phyloP scores from a whole-genome alignment of 257 asterid species.

The Nicotiana noctiflora region DNA sequence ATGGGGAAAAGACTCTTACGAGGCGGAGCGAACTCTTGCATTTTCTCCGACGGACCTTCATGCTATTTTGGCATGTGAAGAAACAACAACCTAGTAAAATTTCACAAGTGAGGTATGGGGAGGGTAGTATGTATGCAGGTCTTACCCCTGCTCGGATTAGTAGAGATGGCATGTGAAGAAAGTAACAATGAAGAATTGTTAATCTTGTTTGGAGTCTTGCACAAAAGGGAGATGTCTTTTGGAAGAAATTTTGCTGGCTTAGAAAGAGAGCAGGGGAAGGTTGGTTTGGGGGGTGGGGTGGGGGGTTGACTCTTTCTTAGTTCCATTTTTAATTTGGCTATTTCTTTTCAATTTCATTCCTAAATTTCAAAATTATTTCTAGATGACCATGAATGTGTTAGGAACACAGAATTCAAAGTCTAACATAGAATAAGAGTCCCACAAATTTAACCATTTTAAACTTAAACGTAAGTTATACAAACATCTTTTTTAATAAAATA shows the following conservation, averaged over 20 bases:
- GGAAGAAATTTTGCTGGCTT: too few species aligned
- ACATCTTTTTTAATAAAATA: too few species aligned
- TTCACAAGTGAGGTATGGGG: too few species aligned
- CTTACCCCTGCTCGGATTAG: too few species aligned
- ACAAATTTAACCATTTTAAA: background rate
- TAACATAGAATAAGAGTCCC: background rate
- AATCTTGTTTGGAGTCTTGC: background rate
- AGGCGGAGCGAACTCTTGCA: too few species aligned
- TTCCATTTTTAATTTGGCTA: background rate
- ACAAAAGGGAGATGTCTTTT: too few species aligned
- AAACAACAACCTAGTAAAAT: too few species aligned
- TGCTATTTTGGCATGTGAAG: background rate
- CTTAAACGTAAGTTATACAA: background rate
- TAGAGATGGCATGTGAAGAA: too few species aligned
- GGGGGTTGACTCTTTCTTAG: background rate
- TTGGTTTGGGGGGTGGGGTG: background rate
- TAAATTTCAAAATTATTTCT: background rate
- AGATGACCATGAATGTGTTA: background rate
- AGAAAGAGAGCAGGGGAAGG: background rate
- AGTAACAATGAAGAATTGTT: background rate
- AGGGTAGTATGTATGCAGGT: too few species aligned
- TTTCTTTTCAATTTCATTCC: background rate
- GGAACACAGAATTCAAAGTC: background rate
- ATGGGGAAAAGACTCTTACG: too few species aligned
- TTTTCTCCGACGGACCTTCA: too few species aligned